Percentiles rank a stretch among this genome's conserved stretches.
These are phyloP conservation scores for Metarhizium anisopliae DNA, from an alignment of 2,329 filamentous ascomycete genomes.

Conservation along the genomic window DNA sequence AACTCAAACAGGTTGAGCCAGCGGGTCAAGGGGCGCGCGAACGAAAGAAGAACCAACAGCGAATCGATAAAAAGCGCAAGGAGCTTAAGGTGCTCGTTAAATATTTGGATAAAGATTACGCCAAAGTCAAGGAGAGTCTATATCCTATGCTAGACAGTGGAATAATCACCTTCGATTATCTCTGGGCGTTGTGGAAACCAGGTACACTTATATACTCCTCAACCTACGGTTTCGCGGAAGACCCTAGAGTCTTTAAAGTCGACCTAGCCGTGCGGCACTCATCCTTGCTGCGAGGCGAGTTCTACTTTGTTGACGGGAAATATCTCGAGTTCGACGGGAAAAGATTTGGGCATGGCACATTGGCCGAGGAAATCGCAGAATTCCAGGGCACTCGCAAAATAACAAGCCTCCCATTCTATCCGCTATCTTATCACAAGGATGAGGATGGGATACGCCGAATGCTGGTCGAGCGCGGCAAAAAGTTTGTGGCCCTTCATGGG, in stretches of 20 bases:
- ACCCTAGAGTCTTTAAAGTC: conserved; percentile 75
- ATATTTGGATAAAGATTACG: conserved; percentile 77
- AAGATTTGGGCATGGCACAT: conserved; percentile 65
- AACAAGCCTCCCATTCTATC: conserved; percentile 66
- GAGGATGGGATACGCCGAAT: conserved; percentile 53
- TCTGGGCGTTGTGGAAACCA: conserved; percentile 86
- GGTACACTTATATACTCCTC: conserved; percentile 70
- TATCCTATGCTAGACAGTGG: conserved; percentile 74
- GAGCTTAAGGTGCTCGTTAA: conserved; percentile 65
- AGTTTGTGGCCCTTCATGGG: conserved; percentile 71
- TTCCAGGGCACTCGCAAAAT: conserved; percentile 83
- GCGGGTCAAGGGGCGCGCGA: conserved; percentile 41
- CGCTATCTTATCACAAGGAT: conserved; percentile 71
- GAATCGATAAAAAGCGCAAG: conserved; percentile 46
- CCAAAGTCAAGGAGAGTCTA: conserved; percentile 65
- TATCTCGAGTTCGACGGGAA: conserved; percentile 90
- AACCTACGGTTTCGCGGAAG: conserved; percentile 67
- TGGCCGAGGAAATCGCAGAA: conserved; percentile 58
- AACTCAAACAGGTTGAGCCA: conserved; percentile 49
- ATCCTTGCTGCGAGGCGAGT: conserved; percentile 62
- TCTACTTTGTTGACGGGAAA: conserved; percentile 66
- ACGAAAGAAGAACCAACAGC: conserved; percentile 52
- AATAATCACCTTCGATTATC: conserved; percentile 77
- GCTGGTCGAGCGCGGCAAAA: conserved; percentile 73
- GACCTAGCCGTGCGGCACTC: conserved; percentile 64